Conservation (phyloP, 106 monocot species). For the Allium cepa region DNA sequence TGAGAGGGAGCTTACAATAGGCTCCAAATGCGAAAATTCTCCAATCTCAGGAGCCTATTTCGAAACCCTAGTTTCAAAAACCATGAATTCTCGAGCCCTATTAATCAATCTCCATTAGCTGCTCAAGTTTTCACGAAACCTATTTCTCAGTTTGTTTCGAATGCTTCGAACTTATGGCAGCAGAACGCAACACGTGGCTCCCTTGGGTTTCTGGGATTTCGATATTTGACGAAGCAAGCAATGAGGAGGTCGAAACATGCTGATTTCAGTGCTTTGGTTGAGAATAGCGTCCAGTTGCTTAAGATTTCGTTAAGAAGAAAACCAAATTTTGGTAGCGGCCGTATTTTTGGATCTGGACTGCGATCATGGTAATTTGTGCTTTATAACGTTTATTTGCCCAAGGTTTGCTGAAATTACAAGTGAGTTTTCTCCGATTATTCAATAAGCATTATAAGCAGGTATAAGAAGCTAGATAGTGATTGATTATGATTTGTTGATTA, state of each 20-base stretch:
- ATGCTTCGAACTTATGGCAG: neutral
- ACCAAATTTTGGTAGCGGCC: neutral
- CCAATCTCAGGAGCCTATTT: neutral
- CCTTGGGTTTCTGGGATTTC: constrained; percentile 4
- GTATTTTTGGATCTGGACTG: neutral
- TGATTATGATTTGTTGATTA: too few species aligned
- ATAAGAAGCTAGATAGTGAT: too few species aligned
- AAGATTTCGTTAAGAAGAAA: constrained; percentile 4
- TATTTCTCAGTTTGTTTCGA: constrained; percentile 7
- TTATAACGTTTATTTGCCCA: neutral
- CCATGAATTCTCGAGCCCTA: neutral
- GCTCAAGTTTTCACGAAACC: neutral
- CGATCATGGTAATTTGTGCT: neutral
- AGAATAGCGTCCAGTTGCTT: constrained; percentile 3
- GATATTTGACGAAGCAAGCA: neutral
- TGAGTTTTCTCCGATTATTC: neutral
- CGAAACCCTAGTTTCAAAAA: constrained; percentile 7
- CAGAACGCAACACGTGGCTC: neutral
- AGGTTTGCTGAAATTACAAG: neutral
- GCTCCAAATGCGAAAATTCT: neutral
- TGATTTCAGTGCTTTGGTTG: neutral
- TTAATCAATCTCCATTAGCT: neutral
- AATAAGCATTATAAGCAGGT: too few species aligned
- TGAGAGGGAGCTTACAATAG: too few species aligned
- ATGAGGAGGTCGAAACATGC: neutral